A percentile compares a stretch with the other conserved stretches of the same genome.
These are phyloP conservation scores for Cadophora gregata DNA, from an alignment of 2,329 filamentous ascomycete species.

Conservation along the genomic window DNA sequence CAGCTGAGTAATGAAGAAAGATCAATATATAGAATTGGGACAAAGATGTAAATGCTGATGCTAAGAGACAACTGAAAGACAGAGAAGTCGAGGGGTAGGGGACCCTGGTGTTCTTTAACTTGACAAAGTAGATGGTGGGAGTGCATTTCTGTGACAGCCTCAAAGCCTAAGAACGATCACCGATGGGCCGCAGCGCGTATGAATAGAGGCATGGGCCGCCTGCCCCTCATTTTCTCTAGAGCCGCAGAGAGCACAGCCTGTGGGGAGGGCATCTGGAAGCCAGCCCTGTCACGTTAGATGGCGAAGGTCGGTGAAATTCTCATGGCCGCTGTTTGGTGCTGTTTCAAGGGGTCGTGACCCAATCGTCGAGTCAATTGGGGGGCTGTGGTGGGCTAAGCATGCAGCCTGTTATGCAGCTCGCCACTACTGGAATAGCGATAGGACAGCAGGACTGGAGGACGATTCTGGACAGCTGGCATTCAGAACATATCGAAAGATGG, in stretches of 20 bases:
- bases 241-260: constrained; percentile 10
- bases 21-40: background rate
- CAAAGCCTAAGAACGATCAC: constrained; percentile 11
- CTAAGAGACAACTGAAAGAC: background rate
- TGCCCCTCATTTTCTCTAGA: background rate
- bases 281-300: constrained; percentile 11
- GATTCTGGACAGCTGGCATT: background rate
- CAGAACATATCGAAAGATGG: background rate
- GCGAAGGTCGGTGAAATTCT: constrained; percentile 15
- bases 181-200: constrained; percentile 9
- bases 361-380: constrained; percentile 12
- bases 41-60: background rate
- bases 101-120: background rate
- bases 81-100: background rate
- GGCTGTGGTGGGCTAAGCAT: constrained; percentile 12
- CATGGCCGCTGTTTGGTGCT: background rate
- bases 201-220: constrained; percentile 1
- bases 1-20: background rate
- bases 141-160: constrained; percentile 9
- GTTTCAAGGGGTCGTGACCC: constrained; percentile 1
- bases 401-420: constrained; percentile 15
- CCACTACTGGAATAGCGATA: constrained; percentile 6
- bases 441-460: background rate
- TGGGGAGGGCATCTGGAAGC: background rate
- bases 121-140: background rate